Conservation (phyloP, 495 filamentous ascomycete species). For the Trichocladium uniseriatum region DNA sequence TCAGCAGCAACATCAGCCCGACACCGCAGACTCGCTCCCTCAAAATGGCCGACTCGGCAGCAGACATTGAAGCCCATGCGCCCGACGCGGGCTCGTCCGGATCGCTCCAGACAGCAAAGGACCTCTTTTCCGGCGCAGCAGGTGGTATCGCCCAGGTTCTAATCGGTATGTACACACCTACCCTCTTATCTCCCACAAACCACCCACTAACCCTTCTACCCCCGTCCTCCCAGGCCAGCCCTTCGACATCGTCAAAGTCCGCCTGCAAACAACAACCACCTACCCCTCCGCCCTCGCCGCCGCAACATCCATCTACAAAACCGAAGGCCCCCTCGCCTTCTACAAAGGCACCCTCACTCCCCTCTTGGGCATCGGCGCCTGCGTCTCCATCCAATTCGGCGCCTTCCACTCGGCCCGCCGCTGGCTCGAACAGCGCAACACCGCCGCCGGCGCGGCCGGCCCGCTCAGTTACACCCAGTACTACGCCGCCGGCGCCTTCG, state of each 20-base stretch:
- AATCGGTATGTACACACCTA: constrained; percentile 49
- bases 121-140: constrained; percentile 80
- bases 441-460: constrained; percentile 28
- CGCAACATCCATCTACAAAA: constrained; percentile 72
- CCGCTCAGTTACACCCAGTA: constrained; percentile 71
- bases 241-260: constrained; percentile 98
- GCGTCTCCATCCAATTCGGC: constrained; percentile 95
- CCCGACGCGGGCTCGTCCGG: constrained; percentile 12
- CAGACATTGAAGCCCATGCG: constrained; percentile 27
- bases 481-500: constrained; percentile 83
- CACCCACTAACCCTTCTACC: not conserved
- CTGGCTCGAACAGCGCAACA: constrained; percentile 66
- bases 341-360: constrained; percentile 99
- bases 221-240: constrained; percentile 64
- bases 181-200: not conserved
- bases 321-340: constrained; percentile 85
- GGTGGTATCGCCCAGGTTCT: constrained; percentile 93
- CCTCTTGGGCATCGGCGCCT: constrained; percentile 90
- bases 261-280: constrained; percentile 76
- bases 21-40: too few relatives aligned
- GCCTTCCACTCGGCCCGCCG: constrained; percentile 90
- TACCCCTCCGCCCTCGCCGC: constrained; percentile 73
- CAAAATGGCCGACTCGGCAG: constrained; percentile 36
- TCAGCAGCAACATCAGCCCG: too few relatives aligned
- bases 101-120: constrained; percentile 62